Evolutionary conservation across 202 grass and related monocot genomes (phyloP).

Genomic region (Carex sylvatica): DNA sequence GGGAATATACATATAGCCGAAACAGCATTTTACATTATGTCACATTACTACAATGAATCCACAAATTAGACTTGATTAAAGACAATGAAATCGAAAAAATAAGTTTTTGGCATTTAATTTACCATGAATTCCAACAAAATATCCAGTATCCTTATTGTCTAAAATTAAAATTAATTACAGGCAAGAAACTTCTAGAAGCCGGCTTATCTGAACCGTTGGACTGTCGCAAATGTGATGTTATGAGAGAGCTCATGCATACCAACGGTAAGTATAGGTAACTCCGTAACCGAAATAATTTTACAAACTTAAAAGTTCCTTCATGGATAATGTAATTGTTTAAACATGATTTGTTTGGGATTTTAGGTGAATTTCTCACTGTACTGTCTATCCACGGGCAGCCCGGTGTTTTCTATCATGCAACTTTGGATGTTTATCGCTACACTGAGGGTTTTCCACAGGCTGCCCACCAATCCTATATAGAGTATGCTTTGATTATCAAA

Average conservation of each 20-base stretch:
- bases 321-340: not conserved
- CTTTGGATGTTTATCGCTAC: conserved; percentile 28
- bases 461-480: conserved; percentile 24
- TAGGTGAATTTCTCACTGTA: conserved; percentile 5
- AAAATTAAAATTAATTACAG: not conserved
- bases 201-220: not conserved
- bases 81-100: not conserved
- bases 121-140: not conserved
- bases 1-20: not conserved
- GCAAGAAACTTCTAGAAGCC: not conserved
- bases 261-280: not conserved
- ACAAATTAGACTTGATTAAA: not conserved
- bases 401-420: conserved; percentile 37
- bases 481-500: conserved; percentile 8
- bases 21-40: not conserved
- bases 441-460: not conserved
- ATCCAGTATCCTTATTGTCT: not conserved
- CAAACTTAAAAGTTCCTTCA: not conserved
- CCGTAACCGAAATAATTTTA: not conserved
- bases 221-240: not conserved
- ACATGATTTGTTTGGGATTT: not conserved
- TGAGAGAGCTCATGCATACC: conserved; percentile 13
- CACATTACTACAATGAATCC: not conserved
- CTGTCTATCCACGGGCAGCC: conserved; percentile 31
- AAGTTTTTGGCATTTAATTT: not conserved